phyloP scores from a whole-genome alignment of 2,329 filamentous ascomycete species.

The Metarhizium humberi region DNA sequence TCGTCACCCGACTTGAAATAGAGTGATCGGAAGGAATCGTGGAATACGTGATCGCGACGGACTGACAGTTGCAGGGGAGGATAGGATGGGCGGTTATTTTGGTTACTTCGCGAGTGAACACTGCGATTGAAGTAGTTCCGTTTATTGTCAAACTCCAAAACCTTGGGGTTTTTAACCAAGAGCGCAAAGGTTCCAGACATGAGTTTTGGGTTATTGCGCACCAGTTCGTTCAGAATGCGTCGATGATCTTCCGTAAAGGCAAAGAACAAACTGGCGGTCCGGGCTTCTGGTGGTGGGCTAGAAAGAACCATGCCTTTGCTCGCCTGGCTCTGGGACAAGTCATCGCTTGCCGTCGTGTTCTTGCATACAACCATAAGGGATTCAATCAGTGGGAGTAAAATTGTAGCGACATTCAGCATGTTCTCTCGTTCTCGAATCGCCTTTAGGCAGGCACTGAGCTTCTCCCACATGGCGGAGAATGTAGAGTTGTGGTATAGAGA shows the following conservation, averaged over 20 bases:
- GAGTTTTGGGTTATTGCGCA: conserved; percentile 91
- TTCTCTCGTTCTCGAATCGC: conserved; percentile 87
- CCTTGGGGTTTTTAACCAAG: conserved; percentile 96
- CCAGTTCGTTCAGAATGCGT: conserved; percentile 94
- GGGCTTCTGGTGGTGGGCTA: conserved; percentile 66
- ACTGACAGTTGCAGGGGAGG: conserved; percentile 77
- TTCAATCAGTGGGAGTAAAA: conserved; percentile 87
- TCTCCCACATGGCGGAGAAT: conserved; percentile 86
- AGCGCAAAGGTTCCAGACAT: conserved; percentile 98
- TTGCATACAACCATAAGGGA: conserved; percentile 99
- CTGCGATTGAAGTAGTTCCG: conserved; percentile 97
- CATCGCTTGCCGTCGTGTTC: conserved; percentile 76
- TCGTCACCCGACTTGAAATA: conserved; percentile 96
- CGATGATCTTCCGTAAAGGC: conserved; percentile 95
- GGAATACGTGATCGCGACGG: conserved; percentile 90
- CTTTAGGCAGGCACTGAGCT: conserved; percentile 78
- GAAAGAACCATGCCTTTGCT: conserved; percentile 62
- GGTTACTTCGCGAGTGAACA: conserved; percentile 63
- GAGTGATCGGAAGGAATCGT: conserved; percentile 95
- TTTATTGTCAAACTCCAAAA: conserved; percentile 98
- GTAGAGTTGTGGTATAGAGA: conserved; percentile 85
- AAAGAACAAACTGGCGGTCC: conserved; percentile 89
- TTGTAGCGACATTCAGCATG: conserved; percentile 95
- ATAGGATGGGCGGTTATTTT: conserved; percentile 58
- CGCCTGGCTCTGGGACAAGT: conserved; percentile 38